Percentiles rank a stretch among this genome's conserved stretches.
Evolutionary conservation across 495 filamentous ascomycete species (phyloP).

Genomic region (Lindgomyces ingoldianus): DNA sequence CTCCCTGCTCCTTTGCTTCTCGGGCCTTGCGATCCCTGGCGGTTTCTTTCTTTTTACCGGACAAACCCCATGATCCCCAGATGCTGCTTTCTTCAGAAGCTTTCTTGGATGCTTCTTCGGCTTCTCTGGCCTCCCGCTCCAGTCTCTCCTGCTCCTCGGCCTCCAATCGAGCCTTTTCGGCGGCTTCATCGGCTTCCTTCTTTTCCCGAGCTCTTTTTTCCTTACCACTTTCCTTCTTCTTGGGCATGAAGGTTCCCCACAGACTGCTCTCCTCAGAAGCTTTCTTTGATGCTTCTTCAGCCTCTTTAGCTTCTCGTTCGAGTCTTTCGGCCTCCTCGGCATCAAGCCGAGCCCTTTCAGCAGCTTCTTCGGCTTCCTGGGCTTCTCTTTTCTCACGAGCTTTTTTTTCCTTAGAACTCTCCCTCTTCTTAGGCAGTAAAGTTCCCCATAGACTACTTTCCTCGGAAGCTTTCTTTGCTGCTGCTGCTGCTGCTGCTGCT

Average conservation of each 20-base stretch:
- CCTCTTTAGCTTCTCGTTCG: slow-evolving; percentile 22
- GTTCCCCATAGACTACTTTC: slow-evolving; percentile 1
- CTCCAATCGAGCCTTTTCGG: slow-evolving; percentile 18
- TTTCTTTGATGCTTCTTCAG: no score
- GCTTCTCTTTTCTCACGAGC: slow-evolving; percentile 17
- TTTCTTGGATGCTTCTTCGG: slow-evolving; percentile 25
- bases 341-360: slow-evolving; percentile 20
- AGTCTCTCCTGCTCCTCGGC: slow-evolving; percentile 19
- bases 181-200: slow-evolving; percentile 20
- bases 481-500: slow-evolving; percentile 32
- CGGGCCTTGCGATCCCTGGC: slow-evolving; percentile 16
- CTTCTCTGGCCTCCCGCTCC: slow-evolving; percentile 36
- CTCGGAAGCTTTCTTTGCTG: slow-evolving; percentile 13
- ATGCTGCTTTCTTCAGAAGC: slow-evolving; percentile 14
- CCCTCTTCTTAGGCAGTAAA: slow-evolving; percentile 12
- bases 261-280: not conserved
- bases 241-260: not conserved
- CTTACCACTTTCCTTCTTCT: slow-evolving; percentile 3
- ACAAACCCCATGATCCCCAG: slow-evolving; percentile 16
- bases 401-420: slow-evolving; percentile 12
- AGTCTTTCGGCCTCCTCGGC: slow-evolving; percentile 25
- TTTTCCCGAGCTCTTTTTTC: slow-evolving; percentile 4
- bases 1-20: slow-evolving; percentile 22
- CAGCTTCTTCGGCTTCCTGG: slow-evolving; percentile 29
- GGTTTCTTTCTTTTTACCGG: slow-evolving; percentile 27